Conservation (phyloP, 768 basidiomycete genomes). For the Podaxis pistillaris region DNA sequence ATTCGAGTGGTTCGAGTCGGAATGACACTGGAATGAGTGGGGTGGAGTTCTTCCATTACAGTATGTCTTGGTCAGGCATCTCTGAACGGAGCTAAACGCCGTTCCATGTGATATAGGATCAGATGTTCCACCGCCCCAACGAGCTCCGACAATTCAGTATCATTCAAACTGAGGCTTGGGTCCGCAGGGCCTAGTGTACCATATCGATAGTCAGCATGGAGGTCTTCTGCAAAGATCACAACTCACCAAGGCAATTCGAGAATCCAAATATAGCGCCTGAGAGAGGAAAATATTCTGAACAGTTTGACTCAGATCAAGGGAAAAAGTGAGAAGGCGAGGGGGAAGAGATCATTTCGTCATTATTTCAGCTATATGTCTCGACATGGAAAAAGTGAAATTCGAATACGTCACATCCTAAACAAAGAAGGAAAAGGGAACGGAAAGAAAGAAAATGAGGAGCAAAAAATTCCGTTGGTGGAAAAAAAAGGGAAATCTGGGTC, state of each 20-base stretch:
- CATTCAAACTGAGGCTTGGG: not conserved
- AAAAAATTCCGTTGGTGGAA: not conserved
- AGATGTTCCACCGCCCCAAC: too few species aligned
- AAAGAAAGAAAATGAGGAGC: not conserved
- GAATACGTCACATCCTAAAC: not conserved
- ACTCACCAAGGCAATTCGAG: too few species aligned
- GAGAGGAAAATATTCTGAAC: not conserved
- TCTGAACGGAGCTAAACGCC: too few species aligned
- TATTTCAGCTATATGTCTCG: not conserved
- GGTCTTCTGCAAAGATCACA: too few species aligned
- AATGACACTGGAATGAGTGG: not conserved
- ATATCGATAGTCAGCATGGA: too few species aligned
- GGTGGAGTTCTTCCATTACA: too few species aligned
- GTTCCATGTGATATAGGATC: too few species aligned
- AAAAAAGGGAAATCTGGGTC: not conserved
- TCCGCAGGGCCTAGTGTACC: too few species aligned
- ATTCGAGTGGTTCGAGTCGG: not conserved
- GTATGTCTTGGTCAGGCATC: too few species aligned
- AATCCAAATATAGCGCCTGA: too few species aligned
- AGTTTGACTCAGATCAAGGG: not conserved
- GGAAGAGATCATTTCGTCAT: constrained; percentile 9
- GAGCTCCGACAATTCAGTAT: too few species aligned
- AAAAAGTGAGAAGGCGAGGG: constrained; percentile 2
- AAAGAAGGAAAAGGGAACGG: not conserved
- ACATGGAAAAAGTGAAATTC: not conserved